Conservation (phyloP, 202 grass and related monocot genomes). For the Zizania palustris region DNA sequence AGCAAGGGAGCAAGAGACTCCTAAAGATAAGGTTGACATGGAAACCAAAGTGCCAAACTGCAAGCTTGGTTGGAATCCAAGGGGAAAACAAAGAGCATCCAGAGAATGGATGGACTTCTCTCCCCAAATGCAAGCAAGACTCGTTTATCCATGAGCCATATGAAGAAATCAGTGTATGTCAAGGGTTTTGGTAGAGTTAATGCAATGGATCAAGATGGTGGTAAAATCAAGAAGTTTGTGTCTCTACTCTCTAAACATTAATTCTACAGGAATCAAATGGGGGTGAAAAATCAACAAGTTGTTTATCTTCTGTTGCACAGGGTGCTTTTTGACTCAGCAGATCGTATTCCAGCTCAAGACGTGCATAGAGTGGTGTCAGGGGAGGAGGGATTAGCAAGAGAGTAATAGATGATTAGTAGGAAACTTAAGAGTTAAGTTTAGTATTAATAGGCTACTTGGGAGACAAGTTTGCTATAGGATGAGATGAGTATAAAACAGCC, state of each 20-base stretch:
- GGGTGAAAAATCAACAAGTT: background rate
- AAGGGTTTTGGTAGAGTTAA: slow-evolving; percentile 54
- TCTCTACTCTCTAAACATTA: slow-evolving; percentile 28
- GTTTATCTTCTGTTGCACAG: slow-evolving; percentile 54
- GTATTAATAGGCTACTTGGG: no score
- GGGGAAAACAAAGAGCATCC: slow-evolving; percentile 74
- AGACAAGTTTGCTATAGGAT: no score
- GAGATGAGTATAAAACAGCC: no score
- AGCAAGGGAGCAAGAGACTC: slow-evolving; percentile 66
- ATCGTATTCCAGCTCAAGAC: slow-evolving; percentile 33
- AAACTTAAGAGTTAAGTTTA: no score
- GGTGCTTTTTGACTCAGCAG: slow-evolving; percentile 61
- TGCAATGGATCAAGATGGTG: slow-evolving; percentile 45
- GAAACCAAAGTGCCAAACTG: slow-evolving; percentile 77
- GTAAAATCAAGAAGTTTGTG: slow-evolving; percentile 74
- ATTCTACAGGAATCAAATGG: slow-evolving; percentile 4
- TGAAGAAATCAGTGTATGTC: slow-evolving; percentile 48
- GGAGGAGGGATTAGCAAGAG: no score
- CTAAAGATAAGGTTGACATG: slow-evolving; percentile 86
- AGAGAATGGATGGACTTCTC: slow-evolving; percentile 60
- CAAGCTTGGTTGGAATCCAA: slow-evolving; percentile 86
- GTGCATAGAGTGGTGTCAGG: background rate
- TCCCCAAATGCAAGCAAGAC: slow-evolving; percentile 61
- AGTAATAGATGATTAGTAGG: no score
- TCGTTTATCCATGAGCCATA: slow-evolving; percentile 52